phyloP scores from a whole-genome alignment of 768 basidiomycete genomes.

The Tulasnella sp. region DNA sequence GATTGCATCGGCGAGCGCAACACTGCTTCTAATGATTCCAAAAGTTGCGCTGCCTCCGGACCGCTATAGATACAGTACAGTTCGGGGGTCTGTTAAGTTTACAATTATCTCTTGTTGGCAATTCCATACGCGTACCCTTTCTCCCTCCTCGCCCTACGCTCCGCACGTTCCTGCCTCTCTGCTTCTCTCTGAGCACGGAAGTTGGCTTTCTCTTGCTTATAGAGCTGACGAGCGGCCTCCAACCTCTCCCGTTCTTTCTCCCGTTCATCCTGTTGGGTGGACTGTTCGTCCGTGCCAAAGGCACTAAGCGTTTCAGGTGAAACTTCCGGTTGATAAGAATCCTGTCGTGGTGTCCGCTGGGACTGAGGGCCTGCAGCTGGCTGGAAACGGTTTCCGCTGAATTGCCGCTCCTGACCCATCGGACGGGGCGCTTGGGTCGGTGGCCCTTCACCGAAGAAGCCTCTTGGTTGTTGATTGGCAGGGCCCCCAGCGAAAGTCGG shows the following conservation, averaged over 20 bases:
- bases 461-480: background rate
- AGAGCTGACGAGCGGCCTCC: background rate
- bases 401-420: background rate
- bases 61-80: background rate
- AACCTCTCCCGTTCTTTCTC: background rate
- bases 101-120: background rate
- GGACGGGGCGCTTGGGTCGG: background rate
- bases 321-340: background rate
- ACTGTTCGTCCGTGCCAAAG: background rate
- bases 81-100: background rate
- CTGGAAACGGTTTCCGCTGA: background rate
- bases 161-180: slow-evolving; percentile 4
- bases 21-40: background rate
- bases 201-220: slow-evolving; percentile 1
- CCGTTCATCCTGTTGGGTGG: background rate
- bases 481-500: background rate
- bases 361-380: background rate
- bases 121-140: slow-evolving; percentile 4
- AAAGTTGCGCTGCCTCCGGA: background rate
- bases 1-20: background rate
- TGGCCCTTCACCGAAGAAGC: background rate
- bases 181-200: slow-evolving; percentile 9
- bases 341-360: background rate
- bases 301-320: background rate
- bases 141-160: background rate